These are phyloP conservation scores for Cydonia oblonga DNA, from an alignment of 331 rosid genomes.

Conservation along the genomic window DNA sequence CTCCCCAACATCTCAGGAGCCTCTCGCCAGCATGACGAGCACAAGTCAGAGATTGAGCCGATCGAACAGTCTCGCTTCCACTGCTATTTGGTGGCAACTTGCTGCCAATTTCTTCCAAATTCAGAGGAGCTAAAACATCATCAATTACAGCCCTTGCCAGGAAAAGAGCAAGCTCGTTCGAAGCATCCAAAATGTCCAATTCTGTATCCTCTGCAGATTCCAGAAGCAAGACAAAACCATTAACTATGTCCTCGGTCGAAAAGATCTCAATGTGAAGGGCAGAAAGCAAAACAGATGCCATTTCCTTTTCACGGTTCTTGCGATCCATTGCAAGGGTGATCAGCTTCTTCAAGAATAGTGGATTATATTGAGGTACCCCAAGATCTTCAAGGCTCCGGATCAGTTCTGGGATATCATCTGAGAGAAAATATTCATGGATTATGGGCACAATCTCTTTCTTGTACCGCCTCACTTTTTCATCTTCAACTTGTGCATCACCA, in stretches of 20 bases:
- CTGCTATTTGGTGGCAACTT: conserved; percentile 54
- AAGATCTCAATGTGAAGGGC: conserved; percentile 94
- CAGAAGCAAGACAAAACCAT: conserved; percentile 77
- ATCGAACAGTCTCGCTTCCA: conserved; percentile 74
- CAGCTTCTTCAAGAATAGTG: conserved; percentile 83
- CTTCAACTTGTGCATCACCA: conserved; percentile 45
- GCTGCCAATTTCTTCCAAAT: conserved; percentile 73
- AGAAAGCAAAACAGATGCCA: conserved; percentile 96
- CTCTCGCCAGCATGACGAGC: conserved; percentile 99
- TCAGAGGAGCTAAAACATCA: conserved; percentile 84
- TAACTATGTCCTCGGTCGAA: conserved; percentile 80
- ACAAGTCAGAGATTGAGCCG: conserved; percentile 62
- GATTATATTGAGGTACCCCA: conserved; percentile 62
- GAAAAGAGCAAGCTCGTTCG: conserved; percentile 88
- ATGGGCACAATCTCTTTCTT: conserved; percentile 76
- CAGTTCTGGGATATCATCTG: conserved; percentile 96
- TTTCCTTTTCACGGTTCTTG: conserved; percentile 95
- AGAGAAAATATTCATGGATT: conserved; percentile 85
- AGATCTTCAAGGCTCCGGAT: conserved; percentile 86
- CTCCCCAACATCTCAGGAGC: conserved; percentile 95
- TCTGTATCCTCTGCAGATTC: conserved; percentile 94
- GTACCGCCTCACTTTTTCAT: conserved; percentile 54
- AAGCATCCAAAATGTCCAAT: conserved; percentile 89
- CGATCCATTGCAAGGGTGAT: conserved; percentile 95
- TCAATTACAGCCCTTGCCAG: conserved; percentile 94